phyloP scores from a whole-genome alignment of 345 rosid species.

The Eucalyptus fibrosa region DNA sequence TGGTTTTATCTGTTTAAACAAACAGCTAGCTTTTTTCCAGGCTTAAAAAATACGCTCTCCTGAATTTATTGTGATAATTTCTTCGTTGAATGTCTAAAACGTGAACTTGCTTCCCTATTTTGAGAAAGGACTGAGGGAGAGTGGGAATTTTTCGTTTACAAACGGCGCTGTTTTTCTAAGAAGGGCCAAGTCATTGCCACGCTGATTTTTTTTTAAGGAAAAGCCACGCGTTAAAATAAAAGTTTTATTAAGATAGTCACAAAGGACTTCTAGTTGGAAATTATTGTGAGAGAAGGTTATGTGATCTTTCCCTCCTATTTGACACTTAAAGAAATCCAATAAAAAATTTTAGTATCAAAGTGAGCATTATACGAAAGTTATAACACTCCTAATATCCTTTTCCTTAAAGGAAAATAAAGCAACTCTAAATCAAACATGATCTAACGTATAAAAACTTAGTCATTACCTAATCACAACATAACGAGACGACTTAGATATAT shows the following conservation, averaged over 20 bases:
- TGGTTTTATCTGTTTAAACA: neutral
- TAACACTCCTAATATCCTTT: neutral
- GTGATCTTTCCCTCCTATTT: neutral
- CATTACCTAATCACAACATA: neutral
- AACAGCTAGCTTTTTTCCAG: neutral
- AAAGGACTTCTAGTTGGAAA: neutral
- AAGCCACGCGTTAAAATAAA: neutral
- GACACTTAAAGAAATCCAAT: neutral
- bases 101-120: neutral
- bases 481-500: neutral
- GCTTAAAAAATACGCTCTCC: neutral
- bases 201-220: neutral
- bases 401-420: no score
- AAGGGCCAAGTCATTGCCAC: neutral
- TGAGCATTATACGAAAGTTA: rapidly evolving
- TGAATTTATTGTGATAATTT: neutral
- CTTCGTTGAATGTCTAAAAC: neutral
- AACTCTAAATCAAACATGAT: neutral
- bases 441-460: neutral
- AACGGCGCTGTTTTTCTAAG: neutral
- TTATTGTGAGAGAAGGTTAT: neutral
- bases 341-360: neutral
- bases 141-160: neutral
- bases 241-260: neutral
- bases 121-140: neutral